Evolutionary conservation across 225 moss, liverwort and hornwort genomes (phyloP), one percentile per base, ranked within the genome.

Genomic region (Marchantia polymorpha): DNA sequence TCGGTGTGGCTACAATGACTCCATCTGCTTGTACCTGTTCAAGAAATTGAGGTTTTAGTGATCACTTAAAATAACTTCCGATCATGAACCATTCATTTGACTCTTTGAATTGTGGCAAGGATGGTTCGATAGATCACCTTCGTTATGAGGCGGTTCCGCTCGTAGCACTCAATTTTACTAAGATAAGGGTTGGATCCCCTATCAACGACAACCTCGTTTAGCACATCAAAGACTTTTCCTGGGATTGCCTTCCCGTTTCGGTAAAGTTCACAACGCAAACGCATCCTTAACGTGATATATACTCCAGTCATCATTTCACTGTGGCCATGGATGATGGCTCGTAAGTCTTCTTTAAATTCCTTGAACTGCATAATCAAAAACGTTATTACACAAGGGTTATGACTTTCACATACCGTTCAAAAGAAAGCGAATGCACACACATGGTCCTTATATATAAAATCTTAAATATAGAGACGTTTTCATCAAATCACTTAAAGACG

Each of bases 161-260:
- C 94, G 20, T 92, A 97, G 82, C 96, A 97, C 87, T 94, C 94
- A 51, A 97, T 93, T 77, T 93, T 97, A 85, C 93, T 94, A 22
- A 97, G 91, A 58, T 97, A 97, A 19, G 96, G 96, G 70, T 92
- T 97, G 12, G 96, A 97, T 3, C 94, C 96, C 17, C 94, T 90
- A 75, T 97, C 96, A 70, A 97, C 91, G 20, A 97, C 96, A 25
- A 97, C 94, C 87, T 97, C 96, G 60, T 97, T 97, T 27, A 97
- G 85, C 10, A 97, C 96, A 68, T 97, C 96, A 56, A 94, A 97
- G 0, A 97, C 87, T 82, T 97, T 97, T 1, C 93, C 94, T 47
- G 96, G 92, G 66, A 93, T 86, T 22, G 94, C 88, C 64, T 86
- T 89, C 27, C 94, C 93, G 56, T 92, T 86, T 15, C 94, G 86